Evolutionary conservation across 345 rosid genomes (phyloP).

Genomic region (Kandelia obovata): DNA sequence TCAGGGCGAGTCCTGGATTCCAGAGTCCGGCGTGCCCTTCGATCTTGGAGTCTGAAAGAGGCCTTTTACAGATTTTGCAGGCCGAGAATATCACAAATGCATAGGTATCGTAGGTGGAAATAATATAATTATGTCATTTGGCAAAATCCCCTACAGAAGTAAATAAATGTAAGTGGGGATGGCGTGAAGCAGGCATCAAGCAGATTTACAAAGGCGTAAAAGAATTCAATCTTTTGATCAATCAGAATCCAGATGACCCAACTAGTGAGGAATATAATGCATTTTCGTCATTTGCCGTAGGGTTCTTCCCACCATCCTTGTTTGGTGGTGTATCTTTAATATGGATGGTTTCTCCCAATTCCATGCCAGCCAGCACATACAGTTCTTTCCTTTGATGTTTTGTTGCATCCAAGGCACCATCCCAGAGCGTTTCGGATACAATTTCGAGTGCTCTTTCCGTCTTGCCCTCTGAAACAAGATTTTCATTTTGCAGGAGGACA

Average conservation of each 20-base stretch:
- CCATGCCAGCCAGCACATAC: constrained; percentile 59
- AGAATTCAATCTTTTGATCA: too few species aligned
- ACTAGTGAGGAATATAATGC: constrained; percentile 83
- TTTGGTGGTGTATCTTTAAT: constrained; percentile 22
- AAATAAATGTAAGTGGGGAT: too few species aligned
- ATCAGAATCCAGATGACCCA: constrained; percentile 71
- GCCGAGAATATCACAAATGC: not conserved
- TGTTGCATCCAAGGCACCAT: constrained; percentile 54
- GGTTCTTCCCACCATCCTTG: constrained; percentile 20
- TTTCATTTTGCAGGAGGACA: constrained; percentile 60
- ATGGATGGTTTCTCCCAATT: constrained; percentile 27
- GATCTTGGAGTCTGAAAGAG: constrained; percentile 24
- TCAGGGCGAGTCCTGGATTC: constrained; percentile 68
- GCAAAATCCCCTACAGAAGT: too few species aligned
- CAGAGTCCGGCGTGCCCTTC: constrained; percentile 56
- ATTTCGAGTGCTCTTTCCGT: constrained; percentile 59
- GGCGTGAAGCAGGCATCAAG: too few species aligned
- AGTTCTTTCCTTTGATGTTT: constrained; percentile 49
- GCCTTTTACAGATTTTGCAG: too few species aligned
- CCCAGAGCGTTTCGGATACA: constrained; percentile 68
- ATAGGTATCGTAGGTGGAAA: too few species aligned
- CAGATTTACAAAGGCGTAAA: too few species aligned
- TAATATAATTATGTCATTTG: too few species aligned
- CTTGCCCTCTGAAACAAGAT: constrained; percentile 54
- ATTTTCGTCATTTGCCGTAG: constrained; percentile 57